These are phyloP conservation scores for Huntiella decipiens DNA, from an alignment of 2,329 filamentous ascomycete species.

Conservation along the genomic window DNA sequence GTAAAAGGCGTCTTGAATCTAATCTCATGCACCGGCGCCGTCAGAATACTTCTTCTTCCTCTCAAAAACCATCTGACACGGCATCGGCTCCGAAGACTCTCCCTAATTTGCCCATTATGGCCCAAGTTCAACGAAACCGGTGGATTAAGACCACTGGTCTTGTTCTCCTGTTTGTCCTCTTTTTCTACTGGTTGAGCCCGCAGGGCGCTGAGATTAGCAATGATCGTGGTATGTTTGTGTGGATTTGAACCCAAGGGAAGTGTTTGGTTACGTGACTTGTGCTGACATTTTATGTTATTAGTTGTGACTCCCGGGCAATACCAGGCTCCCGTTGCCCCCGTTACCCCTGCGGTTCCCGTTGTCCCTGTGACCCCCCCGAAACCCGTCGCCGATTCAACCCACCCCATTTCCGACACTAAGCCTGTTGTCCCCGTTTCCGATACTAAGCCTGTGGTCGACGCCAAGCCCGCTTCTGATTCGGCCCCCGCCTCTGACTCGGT, in stretches of 20 bases:
- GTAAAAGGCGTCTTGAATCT: too few species aligned
- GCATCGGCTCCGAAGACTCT: too few species aligned
- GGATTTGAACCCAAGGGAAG: neutral
- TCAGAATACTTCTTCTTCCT: neutral
- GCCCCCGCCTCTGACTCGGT: slow-evolving; percentile 4
- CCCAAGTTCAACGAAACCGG: slow-evolving; percentile 44
- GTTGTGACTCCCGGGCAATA: slow-evolving; percentile 13
- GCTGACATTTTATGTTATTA: neutral
- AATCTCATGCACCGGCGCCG: neutral
- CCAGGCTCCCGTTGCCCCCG: slow-evolving; percentile 12
- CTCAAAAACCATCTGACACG: neutral
- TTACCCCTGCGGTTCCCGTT: slow-evolving; percentile 2
- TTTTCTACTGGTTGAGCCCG: slow-evolving; percentile 46
- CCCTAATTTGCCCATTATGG: slow-evolving; percentile 22
- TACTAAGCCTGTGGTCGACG: slow-evolving; percentile 7
- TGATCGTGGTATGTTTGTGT: slow-evolving; percentile 20
- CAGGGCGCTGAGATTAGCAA: slow-evolving; percentile 35
- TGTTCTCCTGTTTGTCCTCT: slow-evolving; percentile 36
- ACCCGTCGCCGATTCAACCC: slow-evolving; percentile 1
- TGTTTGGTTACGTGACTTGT: neutral
- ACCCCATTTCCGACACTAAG: slow-evolving; percentile 1
- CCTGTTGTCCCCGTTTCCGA: slow-evolving; percentile 3
- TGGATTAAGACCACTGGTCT: slow-evolving; percentile 48
- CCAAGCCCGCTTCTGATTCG: slow-evolving; percentile 1
- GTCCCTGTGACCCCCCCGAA: slow-evolving; percentile 4